Conservation (phyloP, 257 asterid genomes). For the Jacaranda mimosifolia region DNA sequence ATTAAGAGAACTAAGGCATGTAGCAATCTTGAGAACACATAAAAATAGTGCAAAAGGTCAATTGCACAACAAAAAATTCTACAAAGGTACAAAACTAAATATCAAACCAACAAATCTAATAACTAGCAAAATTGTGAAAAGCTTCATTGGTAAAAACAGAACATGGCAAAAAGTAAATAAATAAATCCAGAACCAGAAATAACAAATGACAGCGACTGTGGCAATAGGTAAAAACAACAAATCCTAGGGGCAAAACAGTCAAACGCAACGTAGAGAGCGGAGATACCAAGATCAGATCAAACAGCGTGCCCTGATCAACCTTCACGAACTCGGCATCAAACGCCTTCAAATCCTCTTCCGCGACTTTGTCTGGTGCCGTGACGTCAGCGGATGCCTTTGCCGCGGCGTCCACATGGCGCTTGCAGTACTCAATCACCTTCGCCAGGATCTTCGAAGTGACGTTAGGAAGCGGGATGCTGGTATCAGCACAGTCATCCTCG, state of each 20-base stretch:
- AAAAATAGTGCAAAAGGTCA: no score
- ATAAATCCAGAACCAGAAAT: not conserved
- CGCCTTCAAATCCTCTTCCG: slow-evolving; percentile 50
- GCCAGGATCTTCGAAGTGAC: slow-evolving; percentile 48
- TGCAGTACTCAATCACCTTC: slow-evolving; percentile 60
- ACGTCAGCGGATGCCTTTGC: slow-evolving; percentile 35
- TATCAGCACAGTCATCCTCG: slow-evolving; percentile 54
- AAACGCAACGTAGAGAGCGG: not conserved
- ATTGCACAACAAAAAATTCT: no score
- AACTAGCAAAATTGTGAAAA: not conserved
- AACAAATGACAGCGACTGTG: not conserved
- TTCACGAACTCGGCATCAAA: slow-evolving; percentile 65
- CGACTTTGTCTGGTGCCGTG: slow-evolving; percentile 34
- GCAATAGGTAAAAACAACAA: not conserved
- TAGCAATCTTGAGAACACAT: no score
- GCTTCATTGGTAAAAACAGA: not conserved
- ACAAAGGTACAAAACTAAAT: not conserved
- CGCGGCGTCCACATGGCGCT: slow-evolving; percentile 41
- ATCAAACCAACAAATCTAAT: not conserved
- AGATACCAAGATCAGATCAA: slow-evolving; percentile 66
- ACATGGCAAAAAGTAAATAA: not conserved
- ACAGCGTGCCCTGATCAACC: slow-evolving; percentile 65
- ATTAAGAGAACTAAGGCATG: no score
- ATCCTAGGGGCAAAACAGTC: slow-evolving; percentile 10
- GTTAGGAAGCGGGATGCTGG: slow-evolving; percentile 48